Conservation (phyloP, 2,329 filamentous ascomycete genomes). For the Leptographium flavum region DNA sequence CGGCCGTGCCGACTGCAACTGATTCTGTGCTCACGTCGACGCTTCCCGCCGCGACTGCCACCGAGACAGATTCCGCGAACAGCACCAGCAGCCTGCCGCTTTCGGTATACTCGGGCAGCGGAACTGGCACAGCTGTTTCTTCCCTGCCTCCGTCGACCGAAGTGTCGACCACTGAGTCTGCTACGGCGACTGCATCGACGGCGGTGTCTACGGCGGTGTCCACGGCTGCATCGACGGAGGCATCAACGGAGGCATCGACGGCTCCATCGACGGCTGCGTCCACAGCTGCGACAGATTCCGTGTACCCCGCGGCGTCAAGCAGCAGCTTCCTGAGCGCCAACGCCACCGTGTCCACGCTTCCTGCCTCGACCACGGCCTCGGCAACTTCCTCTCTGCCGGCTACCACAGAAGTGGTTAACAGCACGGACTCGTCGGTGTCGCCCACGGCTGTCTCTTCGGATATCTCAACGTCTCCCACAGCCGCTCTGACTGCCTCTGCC, state of each 20-base stretch:
- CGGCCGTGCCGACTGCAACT: background rate
- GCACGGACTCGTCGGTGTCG: too few species aligned
- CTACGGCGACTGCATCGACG: background rate
- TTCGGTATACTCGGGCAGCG: conserved; percentile 1
- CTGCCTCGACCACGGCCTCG: background rate
- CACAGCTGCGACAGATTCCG: background rate
- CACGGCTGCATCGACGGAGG: background rate
- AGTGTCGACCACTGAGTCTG: background rate
- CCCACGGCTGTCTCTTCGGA: background rate
- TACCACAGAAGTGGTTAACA: too few species aligned
- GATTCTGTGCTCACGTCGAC: background rate
- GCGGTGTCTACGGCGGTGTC: background rate
- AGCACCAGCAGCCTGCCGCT: background rate
- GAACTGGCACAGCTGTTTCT: background rate
- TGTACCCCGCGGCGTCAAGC: background rate
- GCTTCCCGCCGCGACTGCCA: background rate
- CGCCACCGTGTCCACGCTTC: too few species aligned
- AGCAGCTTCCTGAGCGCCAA: background rate
- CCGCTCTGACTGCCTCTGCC: background rate
- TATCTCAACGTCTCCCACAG: background rate
- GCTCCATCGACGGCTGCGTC: background rate
- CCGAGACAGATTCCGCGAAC: background rate
- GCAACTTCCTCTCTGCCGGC: background rate
- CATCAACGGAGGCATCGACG: background rate
- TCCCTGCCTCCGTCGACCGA: background rate